Percentiles rank a stretch among this genome's conserved stretches.
These are phyloP conservation scores for Aspergillus melleus DNA, from an alignment of 2,329 filamentous ascomycete species.

Conservation along the genomic window DNA sequence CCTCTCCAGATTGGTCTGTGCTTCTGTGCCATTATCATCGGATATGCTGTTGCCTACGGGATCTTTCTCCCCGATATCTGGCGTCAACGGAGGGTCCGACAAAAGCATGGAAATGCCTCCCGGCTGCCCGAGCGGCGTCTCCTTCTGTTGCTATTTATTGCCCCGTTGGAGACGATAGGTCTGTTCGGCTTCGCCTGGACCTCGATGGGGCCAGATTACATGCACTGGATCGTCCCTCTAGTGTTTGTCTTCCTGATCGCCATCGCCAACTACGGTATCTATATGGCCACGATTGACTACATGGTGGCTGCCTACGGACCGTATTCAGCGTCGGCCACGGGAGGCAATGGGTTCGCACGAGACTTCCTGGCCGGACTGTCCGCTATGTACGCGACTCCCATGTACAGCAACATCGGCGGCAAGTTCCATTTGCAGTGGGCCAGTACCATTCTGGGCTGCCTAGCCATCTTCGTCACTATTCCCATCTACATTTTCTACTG, in stretches of 20 bases:
- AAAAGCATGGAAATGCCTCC: constrained; percentile 48
- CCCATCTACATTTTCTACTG: constrained; percentile 59
- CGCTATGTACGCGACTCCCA: constrained; percentile 66
- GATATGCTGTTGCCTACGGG: constrained; percentile 57
- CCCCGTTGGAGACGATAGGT: constrained; percentile 63
- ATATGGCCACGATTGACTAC: constrained; percentile 77
- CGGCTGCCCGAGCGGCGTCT: constrained; percentile 64
- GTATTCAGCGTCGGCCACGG: constrained; percentile 72
- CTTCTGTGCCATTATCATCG: constrained; percentile 45
- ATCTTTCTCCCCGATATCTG: constrained; percentile 54
- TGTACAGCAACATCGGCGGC: constrained; percentile 54
- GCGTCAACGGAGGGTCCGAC: constrained; percentile 40
- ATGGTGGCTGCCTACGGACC: constrained; percentile 74
- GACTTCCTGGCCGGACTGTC: constrained; percentile 73
- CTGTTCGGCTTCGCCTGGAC: constrained; percentile 71
- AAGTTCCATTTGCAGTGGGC: constrained; percentile 53
- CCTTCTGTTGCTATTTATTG: constrained; percentile 63
- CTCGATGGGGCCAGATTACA: constrained; percentile 61
- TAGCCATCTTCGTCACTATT: constrained; percentile 53
- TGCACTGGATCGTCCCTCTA: constrained; percentile 68
- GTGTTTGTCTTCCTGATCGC: constrained; percentile 66
- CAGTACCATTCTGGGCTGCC: constrained; percentile 53
- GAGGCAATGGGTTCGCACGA: constrained; percentile 72
- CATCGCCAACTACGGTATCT: constrained; percentile 72
- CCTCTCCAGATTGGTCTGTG: constrained; percentile 21